phyloP scores from a whole-genome alignment of 2,329 filamentous ascomycete genomes.

The Colletotrichum musae region DNA sequence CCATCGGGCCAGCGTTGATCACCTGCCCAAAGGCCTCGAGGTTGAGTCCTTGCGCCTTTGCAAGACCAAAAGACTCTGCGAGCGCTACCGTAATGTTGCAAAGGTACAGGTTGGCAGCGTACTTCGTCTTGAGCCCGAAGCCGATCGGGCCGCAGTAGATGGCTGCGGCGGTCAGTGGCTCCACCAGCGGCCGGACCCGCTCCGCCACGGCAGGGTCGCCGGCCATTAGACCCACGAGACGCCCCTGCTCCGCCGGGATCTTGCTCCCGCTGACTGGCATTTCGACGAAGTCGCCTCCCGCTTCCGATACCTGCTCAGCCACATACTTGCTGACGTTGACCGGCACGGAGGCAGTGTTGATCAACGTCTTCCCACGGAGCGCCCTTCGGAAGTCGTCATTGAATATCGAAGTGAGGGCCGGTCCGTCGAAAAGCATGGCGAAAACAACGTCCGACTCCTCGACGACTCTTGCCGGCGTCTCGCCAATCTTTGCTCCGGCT shows the following conservation, averaged over 20 bases:
- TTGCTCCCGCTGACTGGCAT: conserved; percentile 55
- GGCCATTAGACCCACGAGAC: conserved; percentile 52
- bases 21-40: conserved; percentile 48
- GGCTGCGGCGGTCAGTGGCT: conserved; percentile 45
- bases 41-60: conserved; percentile 49
- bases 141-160: conserved; percentile 53
- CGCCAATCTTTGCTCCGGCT: conserved; percentile 44
- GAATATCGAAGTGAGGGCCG: conserved; percentile 46
- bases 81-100: conserved; percentile 50
- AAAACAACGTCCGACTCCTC: conserved; percentile 49
- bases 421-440: conserved; percentile 49
- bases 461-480: conserved; percentile 45
- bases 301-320: conserved; percentile 42
- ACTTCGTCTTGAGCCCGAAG: conserved; percentile 50
- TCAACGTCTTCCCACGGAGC: conserved; percentile 49
- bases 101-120: conserved; percentile 49
- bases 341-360: conserved; percentile 51
- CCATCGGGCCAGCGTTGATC: conserved; percentile 49
- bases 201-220: conserved; percentile 46
- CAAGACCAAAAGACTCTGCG: conserved; percentile 51
- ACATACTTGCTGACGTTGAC: conserved; percentile 46
- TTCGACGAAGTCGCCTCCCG: conserved; percentile 50
- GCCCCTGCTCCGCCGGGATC: conserved; percentile 50
- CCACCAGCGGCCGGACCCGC: conserved; percentile 42
- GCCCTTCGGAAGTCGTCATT: conserved; percentile 43